Evolutionary conservation across 2,329 filamentous ascomycete genomes (phyloP), one percentile per base, ranked within the genome.

Genomic region (Trichoderma afroharzianum): DNA sequence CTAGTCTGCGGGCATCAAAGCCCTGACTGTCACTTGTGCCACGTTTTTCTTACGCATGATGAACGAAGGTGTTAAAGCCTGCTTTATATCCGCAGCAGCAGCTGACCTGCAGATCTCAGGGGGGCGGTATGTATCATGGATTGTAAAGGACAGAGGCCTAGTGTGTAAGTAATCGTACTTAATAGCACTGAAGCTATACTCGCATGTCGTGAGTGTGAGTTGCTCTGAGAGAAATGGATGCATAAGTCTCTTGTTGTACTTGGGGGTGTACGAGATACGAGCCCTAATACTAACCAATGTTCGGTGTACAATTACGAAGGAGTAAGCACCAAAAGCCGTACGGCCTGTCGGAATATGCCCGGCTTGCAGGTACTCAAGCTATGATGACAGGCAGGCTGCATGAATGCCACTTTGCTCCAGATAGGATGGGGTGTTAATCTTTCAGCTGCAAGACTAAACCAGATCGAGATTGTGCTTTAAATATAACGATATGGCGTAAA

Each of bases 1-100:
- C 33, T 62, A 30, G 63, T 28, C 26, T 30, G 47, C 28, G 57
- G 57, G 39, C 21, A 53, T 43, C 28, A 32, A 26, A 57, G 50
- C 33, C 63, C 63, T 67, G 63, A 26, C 63, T 58, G 57, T 62
- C 39, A 62, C 57, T 69, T 69, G 66, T 62, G 66, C 66, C 66
- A 69, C 66, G 66, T 69, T 69, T 69, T 62, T 50, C 57, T 59
- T n/a, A 57, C 63, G 47, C 57, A 62, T 26, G 57, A 36, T 30
- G n/a, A 36, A 12, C 14, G 26, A 69, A 36, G 21, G 15, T n/a
- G 28, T 36, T 36, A 69, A 53, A 69, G 57, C 66, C 57, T 62
- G 15, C 7, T 11, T 68, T 68, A 68, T 68, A 68, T 59, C 57
- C 57, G 55, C 43, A 47, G 26, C 14, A 47, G 36, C 21, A 12